Conservation (phyloP, 306 rosid genomes). For the Calophaca sinica region DNA sequence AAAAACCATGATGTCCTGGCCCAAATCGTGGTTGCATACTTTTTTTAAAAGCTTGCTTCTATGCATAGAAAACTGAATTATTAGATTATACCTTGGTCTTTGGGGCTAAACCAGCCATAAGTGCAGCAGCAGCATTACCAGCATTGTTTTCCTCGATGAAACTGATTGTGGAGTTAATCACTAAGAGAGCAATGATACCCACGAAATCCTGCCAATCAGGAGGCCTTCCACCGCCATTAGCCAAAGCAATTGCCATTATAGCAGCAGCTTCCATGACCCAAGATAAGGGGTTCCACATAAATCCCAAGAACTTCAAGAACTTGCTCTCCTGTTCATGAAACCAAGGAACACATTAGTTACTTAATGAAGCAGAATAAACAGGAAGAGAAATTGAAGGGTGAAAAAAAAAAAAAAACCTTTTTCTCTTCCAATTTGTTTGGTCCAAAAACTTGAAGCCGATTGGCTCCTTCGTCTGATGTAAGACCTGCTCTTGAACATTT, state of each 20-base stretch:
- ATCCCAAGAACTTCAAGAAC: slow-evolving; percentile 84
- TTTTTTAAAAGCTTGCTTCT: no score
- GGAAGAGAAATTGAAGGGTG: no score
- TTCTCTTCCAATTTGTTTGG: slow-evolving; percentile 99
- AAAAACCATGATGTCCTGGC: no score
- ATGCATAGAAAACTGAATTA: not conserved
- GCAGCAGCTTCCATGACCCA: slow-evolving; percentile 99
- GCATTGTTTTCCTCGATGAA: slow-evolving; percentile 96
- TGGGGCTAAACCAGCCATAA: slow-evolving; percentile 99
- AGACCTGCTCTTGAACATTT: slow-evolving; percentile 87
- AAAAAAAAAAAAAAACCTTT: slow-evolving; percentile 37
- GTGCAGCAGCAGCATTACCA: slow-evolving; percentile 99
- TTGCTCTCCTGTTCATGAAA: slow-evolving; percentile 77
- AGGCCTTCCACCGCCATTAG: slow-evolving; percentile 86
- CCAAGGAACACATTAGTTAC: no score
- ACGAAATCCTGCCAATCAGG: slow-evolving; percentile 99
- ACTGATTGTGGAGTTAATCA: slow-evolving; percentile 96
- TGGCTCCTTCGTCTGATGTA: slow-evolving; percentile 81
- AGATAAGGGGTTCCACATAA: slow-evolving; percentile 99
- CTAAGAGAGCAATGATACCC: slow-evolving; percentile 73
- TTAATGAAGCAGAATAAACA: no score
- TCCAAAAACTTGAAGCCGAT: slow-evolving; percentile 89
- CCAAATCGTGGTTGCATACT: no score
- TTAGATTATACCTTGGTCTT: slow-evolving; percentile 77
- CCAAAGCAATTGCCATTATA: slow-evolving; percentile 92